Conservation (phyloP, 2,329 filamentous ascomycete species). For the Coniosporium tulheliwenetii region DNA sequence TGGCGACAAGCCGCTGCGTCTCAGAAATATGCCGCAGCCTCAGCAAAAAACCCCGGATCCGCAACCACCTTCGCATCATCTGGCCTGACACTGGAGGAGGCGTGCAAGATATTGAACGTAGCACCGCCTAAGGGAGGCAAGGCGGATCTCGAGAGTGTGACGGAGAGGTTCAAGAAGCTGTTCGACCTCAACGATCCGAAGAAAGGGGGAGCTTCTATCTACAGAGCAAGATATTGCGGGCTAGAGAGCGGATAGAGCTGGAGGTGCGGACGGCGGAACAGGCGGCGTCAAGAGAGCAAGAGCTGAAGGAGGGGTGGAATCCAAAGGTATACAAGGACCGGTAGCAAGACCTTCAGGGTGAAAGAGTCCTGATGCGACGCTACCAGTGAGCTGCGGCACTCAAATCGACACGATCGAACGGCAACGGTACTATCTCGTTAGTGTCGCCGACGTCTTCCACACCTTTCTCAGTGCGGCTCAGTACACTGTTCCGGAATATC, state of each 20-base stretch:
- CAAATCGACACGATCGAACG: too few species aligned
- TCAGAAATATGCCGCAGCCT: slow-evolving; percentile 63
- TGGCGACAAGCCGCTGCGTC: slow-evolving; percentile 90
- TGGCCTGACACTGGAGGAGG: slow-evolving; percentile 86
- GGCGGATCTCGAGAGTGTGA: slow-evolving; percentile 63
- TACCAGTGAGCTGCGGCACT: too few species aligned
- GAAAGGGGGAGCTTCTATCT: slow-evolving; percentile 94
- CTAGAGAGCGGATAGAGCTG: slow-evolving; percentile 79
- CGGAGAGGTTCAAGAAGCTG: slow-evolving; percentile 79
- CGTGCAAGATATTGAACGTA: slow-evolving; percentile 93
- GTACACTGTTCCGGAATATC: too few species aligned
- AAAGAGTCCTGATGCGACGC: too few species aligned
- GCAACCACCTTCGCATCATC: slow-evolving; percentile 43
- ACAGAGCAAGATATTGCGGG: slow-evolving; percentile 89
- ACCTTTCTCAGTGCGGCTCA: too few species aligned
- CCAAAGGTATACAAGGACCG: slow-evolving; percentile 89
- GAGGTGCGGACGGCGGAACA: slow-evolving; percentile 62
- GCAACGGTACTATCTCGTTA: too few species aligned
- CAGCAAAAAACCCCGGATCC: slow-evolving; percentile 41
- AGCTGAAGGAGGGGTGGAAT: slow-evolving; percentile 75
- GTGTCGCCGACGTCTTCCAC: too few species aligned
- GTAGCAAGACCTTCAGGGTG: slow-evolving; percentile 18
- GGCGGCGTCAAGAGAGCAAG: slow-evolving; percentile 57
- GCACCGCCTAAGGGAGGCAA: slow-evolving; percentile 69
- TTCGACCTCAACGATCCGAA: slow-evolving; percentile 91